Evolutionary conservation across 257 asterid species (phyloP), one percentile per base, ranked within the genome.

Genomic region (Ilex asprella): DNA sequence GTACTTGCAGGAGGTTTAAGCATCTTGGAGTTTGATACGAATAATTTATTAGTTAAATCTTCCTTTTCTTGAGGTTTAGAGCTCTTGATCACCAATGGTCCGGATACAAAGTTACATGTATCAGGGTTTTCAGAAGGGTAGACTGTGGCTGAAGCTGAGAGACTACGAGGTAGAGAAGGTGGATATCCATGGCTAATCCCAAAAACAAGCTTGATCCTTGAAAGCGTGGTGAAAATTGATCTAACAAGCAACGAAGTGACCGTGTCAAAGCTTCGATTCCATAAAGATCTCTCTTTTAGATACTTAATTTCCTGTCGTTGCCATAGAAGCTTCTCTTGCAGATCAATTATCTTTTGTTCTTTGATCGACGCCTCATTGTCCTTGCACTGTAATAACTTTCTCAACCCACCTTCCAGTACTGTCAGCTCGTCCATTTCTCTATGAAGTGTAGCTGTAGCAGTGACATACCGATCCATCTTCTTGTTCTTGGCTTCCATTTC

Each of bases 111-210:
- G 6, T 55, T 39, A 55, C 57, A 60, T 0, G 79, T 57, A 1
- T 66, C 70, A 0, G 82, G 78, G 50, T 82, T 80, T 56, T 86
- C 90, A 2, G 91, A 83, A 31, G 99, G 99, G 59, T 86, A 56
- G n/a, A 92, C 97, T 2, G 86, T 63, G 1, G 99, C 97, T 0
- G 99, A 90, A 56, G 95, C 74, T 0, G 97, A 92, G 30, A 86
- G 86, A 58, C 89, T 84, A 5, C 95, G 87, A 8, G 97, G 89
- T 3, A 91, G 62, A 0, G 92, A 69, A 27, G 73, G n/a, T 2
- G 84, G 91, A 60, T 68, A 71, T 16, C 78, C 76, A 7, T 74
- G 80, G 21, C 67, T 61, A 27, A 89, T 80, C 51, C 95, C 93
- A 32, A 89, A 93, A 16, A 87, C 90, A n/a, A 80, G 79, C 72